Evolutionary conservation across 202 grass and related monocot species (phyloP).

Genomic region (Eragrostis tef): DNA sequence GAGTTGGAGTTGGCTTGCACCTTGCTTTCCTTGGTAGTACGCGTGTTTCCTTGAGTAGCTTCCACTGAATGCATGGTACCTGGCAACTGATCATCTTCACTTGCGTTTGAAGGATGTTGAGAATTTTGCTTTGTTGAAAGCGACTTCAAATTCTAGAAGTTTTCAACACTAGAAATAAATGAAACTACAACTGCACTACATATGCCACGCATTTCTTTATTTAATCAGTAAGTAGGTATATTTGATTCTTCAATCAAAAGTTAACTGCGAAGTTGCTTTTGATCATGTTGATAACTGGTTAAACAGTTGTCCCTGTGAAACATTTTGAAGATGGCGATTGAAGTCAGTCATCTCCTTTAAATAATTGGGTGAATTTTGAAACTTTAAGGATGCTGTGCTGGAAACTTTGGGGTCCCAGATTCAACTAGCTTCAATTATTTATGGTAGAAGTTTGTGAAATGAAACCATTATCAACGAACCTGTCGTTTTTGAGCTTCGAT

Average conservation of each 20-base stretch:
- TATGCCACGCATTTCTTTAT: neutral
- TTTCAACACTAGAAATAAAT: neutral
- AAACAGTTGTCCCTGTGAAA: neutral
- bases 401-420: slow-evolving; percentile 21
- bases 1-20: slow-evolving; percentile 10
- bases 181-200: neutral
- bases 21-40: slow-evolving; percentile 31
- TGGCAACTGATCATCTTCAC: slow-evolving; percentile 25
- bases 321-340: neutral
- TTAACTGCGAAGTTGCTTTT: neutral
- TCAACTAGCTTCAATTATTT: slow-evolving; percentile 9
- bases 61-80: slow-evolving; percentile 38
- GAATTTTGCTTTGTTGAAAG: slow-evolving; percentile 43
- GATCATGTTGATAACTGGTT: neutral
- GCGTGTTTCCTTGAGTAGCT: slow-evolving; percentile 43
- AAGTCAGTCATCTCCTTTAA: neutral
- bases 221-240: neutral
- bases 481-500: neutral
- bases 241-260: neutral
- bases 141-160: slow-evolving; percentile 24
- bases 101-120: slow-evolving; percentile 37
- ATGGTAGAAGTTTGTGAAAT: slow-evolving; percentile 1
- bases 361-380: slow-evolving; percentile 21
- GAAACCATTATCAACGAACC: neutral
- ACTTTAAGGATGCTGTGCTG: neutral